phyloP scores from a whole-genome alignment of 495 filamentous ascomycete genomes.

The Neurospora tetrasperma region DNA sequence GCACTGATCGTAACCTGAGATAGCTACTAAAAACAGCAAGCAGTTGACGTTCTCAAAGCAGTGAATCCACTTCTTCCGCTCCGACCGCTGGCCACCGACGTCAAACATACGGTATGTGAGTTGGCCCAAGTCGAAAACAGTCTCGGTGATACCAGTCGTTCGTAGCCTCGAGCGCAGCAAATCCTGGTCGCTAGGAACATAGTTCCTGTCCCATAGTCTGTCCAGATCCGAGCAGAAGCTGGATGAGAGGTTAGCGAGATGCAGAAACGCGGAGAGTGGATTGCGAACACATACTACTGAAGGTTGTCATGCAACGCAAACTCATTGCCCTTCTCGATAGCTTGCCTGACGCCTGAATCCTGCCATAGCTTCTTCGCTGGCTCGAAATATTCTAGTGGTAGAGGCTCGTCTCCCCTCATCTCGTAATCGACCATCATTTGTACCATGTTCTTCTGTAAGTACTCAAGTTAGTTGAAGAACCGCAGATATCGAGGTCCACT shows the following conservation, averaged over 20 bases:
- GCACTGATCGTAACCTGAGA: slow-evolving; percentile 96
- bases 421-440: slow-evolving; percentile 55
- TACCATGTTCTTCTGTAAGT: slow-evolving; percentile 39
- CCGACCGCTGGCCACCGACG: slow-evolving; percentile 91
- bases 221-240: slow-evolving; percentile 92
- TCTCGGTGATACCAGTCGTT: slow-evolving; percentile 96
- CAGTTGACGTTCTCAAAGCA: slow-evolving; percentile 97
- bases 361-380: slow-evolving; percentile 80
- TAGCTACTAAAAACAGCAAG: slow-evolving; percentile 87
- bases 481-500: not conserved
- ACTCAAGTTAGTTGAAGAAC: not conserved
- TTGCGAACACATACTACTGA: slow-evolving; percentile 60
- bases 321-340: slow-evolving; percentile 84
- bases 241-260: not conserved
- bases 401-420: slow-evolving; percentile 63
- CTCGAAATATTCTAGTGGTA: slow-evolving; percentile 57
- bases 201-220: slow-evolving; percentile 74
- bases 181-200: slow-evolving; percentile 94
- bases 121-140: slow-evolving; percentile 85
- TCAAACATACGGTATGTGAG: slow-evolving; percentile 99
- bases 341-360: slow-evolving; percentile 73
- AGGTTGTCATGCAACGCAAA: slow-evolving; percentile 94
- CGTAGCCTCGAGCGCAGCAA: slow-evolving; percentile 84
- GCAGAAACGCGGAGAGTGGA: not conserved
- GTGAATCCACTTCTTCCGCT: slow-evolving; percentile 99